Evolutionary conservation across 169 alveolate genomes (phyloP), one percentile per base, ranked within the genome.

Genomic region (Plasmodium yoelii): DNA sequence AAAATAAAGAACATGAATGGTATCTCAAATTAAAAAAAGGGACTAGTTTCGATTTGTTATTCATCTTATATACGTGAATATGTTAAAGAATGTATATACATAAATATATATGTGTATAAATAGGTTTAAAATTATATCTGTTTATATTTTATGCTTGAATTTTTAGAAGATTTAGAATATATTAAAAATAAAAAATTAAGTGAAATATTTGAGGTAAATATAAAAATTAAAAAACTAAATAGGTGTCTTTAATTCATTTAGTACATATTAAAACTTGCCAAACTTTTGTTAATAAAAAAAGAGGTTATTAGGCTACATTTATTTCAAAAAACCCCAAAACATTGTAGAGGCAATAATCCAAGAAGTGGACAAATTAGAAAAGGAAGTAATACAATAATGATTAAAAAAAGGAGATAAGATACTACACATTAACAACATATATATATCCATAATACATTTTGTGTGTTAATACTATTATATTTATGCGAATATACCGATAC

Each of bases 201-300:
- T 8, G 77, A 77, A 64, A 77, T 77, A 77, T 51, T 77, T 63
- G 88, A 77, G 88, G 88, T 77, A 65, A 47, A 13, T 47, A 28
- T 28, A 77, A 49, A 63, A 42, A 49, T 42, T 24, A 55, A 61
- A 75, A 65, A 42, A 8, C 22, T 22, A 74, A 19, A 51, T n/a
- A 22, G 22, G 28, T 59, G 18, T 22, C 28, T 15, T 34, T 34
- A 9, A 42, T 44, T 49, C 9, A 1, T 73, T 46, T 39, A 18
- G 59, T 3, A 34, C 9, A 39, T 22, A 13, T 64, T 7, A 10
- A 47, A 42, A 19, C n/a, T 64, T 24, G 46, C 7, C n/a, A n/a
- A 24, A 68, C 55, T 71, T 49, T 8, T n/a, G 15, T 42, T 82
- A 44, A 34, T 34, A 3, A 34, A 34, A 18, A 12, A 53, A 82